Evolutionary conservation across 2,329 filamentous ascomycete species (phyloP).

Genomic region (Diplodia mutila): DNA sequence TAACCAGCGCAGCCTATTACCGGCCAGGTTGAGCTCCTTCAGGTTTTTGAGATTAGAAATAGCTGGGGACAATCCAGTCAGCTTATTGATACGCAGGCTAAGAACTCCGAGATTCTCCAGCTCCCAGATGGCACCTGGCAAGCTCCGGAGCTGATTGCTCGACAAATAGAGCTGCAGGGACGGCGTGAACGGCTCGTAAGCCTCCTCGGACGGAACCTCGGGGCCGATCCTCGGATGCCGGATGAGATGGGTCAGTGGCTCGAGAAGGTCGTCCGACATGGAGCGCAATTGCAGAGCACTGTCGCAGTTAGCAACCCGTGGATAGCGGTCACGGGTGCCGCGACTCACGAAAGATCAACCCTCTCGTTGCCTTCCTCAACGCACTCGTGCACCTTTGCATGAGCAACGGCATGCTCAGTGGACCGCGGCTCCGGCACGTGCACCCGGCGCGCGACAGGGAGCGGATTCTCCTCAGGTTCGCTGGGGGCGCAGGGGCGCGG

Average conservation of each 20-base stretch:
- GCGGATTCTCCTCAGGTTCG: constrained; percentile 2
- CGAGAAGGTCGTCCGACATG: constrained; percentile 62
- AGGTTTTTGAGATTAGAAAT: constrained; percentile 64
- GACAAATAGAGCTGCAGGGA: constrained; percentile 65
- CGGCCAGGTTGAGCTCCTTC: constrained; percentile 66
- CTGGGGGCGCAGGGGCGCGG: constrained; percentile 8
- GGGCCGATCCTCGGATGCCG: constrained; percentile 53
- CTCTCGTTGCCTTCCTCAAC: constrained; percentile 63
- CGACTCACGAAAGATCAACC: constrained; percentile 64
- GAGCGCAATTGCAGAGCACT: constrained; percentile 35
- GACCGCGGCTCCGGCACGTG: neutral
- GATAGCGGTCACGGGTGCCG: neutral
- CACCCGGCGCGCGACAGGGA: neutral
- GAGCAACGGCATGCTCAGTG: neutral
- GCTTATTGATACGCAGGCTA: constrained; percentile 66
- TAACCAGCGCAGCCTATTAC: constrained; percentile 64
- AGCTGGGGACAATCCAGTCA: constrained; percentile 63
- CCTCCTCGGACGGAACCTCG: constrained; percentile 61
- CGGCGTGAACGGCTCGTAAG: constrained; percentile 63
- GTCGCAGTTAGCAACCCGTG: constrained; percentile 24
- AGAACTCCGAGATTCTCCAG: constrained; percentile 66
- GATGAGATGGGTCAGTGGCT: constrained; percentile 54
- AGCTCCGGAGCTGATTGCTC: constrained; percentile 59
- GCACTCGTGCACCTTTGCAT: constrained; percentile 25
- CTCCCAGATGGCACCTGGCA: constrained; percentile 66